Evolutionary conservation across 441 rosid species (phyloP), one percentile per base, ranked within the genome.

Genomic region (Mallotus japonicus): DNA sequence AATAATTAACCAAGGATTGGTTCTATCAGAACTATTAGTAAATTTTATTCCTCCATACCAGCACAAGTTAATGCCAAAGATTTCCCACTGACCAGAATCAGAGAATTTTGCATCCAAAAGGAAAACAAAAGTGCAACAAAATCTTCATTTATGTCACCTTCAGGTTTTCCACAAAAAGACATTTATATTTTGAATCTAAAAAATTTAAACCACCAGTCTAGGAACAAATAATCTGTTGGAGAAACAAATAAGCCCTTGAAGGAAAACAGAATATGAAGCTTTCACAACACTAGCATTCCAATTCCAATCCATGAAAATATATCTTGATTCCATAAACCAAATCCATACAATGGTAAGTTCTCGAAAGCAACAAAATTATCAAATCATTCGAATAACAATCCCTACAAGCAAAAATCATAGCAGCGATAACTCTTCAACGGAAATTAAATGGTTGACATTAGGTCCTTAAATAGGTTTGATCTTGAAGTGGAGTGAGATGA

Each of bases 401-500:
- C 73, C 66, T 78, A 71, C 66, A 76, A 3, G 22, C 73, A 66
- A 65, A 66, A 76, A 64, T 46, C 65, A 55, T 62, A 57, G 13
- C 54, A 57, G 73, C 51, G 58, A 56, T 56, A 73, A 40, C 32
- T 28, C 75, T 54, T 24, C 20, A 42, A 67, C 65, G 46, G 50
- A 74, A 59, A 51, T 46, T 65, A 49, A 49, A 60, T 44, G 14
- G 13, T 20, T 19, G 49, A 28, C 28, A 49, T 9, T 62, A 73
- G 40, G 70, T 66, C 65, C 57, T 67, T 83, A 94, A 19, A 92
- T 92, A 68, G 99, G 97, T 86, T 92, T 94, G 89, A 94, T 92
- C 87, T 94, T 94, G 89, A 94, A 92, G 86, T 92, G 97, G 67
- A 92, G 97, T 13, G 97, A 90, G 82, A 92, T 92, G 78, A 94